Percentiles rank a stretch among this genome's conserved stretches.
Conservation (phyloP, 345 rosid species). For the Moricandia arvensis region DNA sequence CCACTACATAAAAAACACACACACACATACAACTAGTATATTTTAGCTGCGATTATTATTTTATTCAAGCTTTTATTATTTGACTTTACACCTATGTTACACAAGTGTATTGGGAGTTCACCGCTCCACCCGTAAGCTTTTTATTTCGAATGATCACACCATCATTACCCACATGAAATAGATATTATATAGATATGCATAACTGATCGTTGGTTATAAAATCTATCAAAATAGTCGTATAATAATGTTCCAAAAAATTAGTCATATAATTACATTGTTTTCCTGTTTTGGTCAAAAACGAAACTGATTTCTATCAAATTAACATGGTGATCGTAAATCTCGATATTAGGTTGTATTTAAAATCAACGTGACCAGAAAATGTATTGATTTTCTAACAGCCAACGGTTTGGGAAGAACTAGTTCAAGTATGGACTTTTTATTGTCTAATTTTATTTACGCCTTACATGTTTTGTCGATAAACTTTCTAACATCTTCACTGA, state of each 20-base stretch:
- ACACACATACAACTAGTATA: not conserved
- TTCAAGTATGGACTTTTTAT: not conserved
- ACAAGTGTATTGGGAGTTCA: slow-evolving; percentile 13
- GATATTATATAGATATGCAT: not conserved
- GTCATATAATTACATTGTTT: not conserved
- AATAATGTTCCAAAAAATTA: no score
- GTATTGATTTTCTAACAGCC: not conserved
- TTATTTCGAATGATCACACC: slow-evolving; percentile 30
- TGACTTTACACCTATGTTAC: not conserved
- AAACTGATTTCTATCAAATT: not conserved
- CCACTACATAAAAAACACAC: slow-evolving; percentile 4
- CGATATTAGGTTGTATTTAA: not conserved
- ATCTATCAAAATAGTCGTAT: not conserved
- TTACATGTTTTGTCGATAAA: not conserved
- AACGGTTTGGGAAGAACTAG: not conserved
- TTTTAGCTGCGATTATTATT: not conserved
- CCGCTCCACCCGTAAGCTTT: slow-evolving; percentile 20
- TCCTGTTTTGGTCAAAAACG: not conserved
- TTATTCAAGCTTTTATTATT: not conserved
- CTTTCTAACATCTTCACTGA: not conserved
- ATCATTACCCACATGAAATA: slow-evolving; percentile 29
- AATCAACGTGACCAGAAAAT: not conserved
- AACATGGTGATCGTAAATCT: not conserved
- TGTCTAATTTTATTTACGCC: not conserved
- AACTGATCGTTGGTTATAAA: slow-evolving; percentile 1